Evolutionary conservation across 2,329 filamentous ascomycete genomes (phyloP).

Genomic region (Colletotrichum viniferum): DNA sequence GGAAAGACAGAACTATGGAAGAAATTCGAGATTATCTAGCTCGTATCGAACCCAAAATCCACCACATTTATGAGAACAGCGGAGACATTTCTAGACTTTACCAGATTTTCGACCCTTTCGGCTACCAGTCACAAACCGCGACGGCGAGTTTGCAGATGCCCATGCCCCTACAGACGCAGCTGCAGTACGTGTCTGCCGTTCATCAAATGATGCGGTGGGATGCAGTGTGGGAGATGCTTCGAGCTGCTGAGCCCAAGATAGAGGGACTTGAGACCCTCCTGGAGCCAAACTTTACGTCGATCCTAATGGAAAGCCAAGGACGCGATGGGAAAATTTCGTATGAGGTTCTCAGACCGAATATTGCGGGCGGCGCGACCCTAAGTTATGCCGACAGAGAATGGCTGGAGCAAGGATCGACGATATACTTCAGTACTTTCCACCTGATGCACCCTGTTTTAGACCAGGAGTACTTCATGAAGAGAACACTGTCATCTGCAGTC

Average conservation of each 20-base stretch:
- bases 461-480: conserved; percentile 55
- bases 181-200: conserved; percentile 9
- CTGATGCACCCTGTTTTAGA: conserved; percentile 63
- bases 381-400: conserved; percentile 33
- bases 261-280: not conserved
- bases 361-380: not conserved
- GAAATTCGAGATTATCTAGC: conserved; percentile 64
- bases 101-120: not conserved
- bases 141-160: conserved; percentile 22
- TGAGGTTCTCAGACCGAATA: not conserved
- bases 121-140: not conserved
- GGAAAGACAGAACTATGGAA: conserved; percentile 67
- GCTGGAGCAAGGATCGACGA: conserved; percentile 54
- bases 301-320: conserved; percentile 9
- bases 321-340: not conserved
- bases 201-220: conserved; percentile 21
- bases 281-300: not conserved
- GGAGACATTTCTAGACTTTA: not conserved
- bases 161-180: not conserved
- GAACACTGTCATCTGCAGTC: conserved; percentile 49
- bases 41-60: conserved; percentile 60
- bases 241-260: not conserved
- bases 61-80: conserved; percentile 30
- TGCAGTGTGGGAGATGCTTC: conserved; percentile 18
- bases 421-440: conserved; percentile 66